Conservation (phyloP, 495 filamentous ascomycete species). For the Annulohypoxylon bovei region DNA sequence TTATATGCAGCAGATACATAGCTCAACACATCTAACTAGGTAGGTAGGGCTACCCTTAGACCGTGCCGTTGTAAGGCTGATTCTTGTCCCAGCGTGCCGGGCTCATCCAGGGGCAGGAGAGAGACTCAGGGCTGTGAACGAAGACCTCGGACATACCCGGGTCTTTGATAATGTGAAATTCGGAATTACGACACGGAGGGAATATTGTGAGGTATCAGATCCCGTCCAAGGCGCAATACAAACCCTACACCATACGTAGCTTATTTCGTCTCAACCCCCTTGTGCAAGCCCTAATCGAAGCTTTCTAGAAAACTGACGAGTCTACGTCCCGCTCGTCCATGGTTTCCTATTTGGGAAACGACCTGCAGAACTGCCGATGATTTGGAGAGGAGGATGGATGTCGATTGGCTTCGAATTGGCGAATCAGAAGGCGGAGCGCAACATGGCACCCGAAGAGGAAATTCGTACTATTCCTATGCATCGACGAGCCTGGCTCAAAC, state of each 20-base stretch:
- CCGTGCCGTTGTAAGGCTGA: slow-evolving; percentile 29
- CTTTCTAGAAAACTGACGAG: slow-evolving; percentile 33
- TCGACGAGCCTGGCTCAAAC: background rate
- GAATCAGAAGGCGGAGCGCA: slow-evolving; percentile 27
- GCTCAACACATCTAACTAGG: background rate
- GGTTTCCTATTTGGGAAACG: slow-evolving; percentile 18
- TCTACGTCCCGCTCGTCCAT: slow-evolving; percentile 8
- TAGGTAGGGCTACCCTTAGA: background rate
- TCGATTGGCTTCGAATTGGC: slow-evolving; percentile 23
- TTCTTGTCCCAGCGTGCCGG: slow-evolving; percentile 11
- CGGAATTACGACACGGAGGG: background rate
- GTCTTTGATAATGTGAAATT: background rate
- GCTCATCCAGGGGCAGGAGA: background rate
- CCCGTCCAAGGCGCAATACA: slow-evolving; percentile 9
- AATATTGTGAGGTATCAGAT: slow-evolving; percentile 3
- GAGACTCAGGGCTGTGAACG: background rate
- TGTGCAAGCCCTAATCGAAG: background rate
- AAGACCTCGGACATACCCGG: slow-evolving; percentile 17
- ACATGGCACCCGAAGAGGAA: slow-evolving; percentile 30
- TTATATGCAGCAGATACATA: slow-evolving; percentile 13
- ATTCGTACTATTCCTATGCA: slow-evolving; percentile 1
- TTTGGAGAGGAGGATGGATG: background rate
- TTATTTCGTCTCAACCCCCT: slow-evolving; percentile 18
- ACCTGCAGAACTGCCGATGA: slow-evolving; percentile 20
- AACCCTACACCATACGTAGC: background rate